Evolutionary conservation across 306 rosid genomes (phyloP), one percentile per base, ranked within the genome.

Genomic region (Corylus avellana): DNA sequence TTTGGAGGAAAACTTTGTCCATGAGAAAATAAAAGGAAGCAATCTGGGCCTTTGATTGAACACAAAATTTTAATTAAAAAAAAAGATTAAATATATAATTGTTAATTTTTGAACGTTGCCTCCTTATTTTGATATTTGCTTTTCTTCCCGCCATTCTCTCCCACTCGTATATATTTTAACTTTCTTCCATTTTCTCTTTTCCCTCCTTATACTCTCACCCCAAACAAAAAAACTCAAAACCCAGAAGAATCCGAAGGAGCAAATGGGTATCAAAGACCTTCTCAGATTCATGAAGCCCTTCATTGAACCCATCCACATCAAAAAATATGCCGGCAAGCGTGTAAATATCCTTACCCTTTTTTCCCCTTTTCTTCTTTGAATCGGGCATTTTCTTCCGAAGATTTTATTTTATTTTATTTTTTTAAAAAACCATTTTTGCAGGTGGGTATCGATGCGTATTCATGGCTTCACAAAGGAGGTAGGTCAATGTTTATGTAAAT

Each of bases 381-480:
- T 75, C 44, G 32, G 18, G 69, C 49, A 32, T 42, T 16, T 70
- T 70, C 50, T 44, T 53, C 4, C 35, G 18, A 72, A 46, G 42
- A 73, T 49, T 14, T 42, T 4, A 37, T 20, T 27, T 75, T 0
- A 1, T 25, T 59, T 22, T 25, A 47, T 4, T 51, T 67, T 39
- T 75, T 64, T 0, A 22, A 22, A 22, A 22, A 35, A 56, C 11
- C 70, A 51, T 51, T 51, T 86, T n/a, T 72, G 63, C 88, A 94
- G 98, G 98, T 94, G 87, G 98, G 97, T 55, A 94, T 94, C 71
- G 98, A 94, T 74, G 98, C 98, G 25, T 94, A 94, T 81, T 92
- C 97, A 70, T 94, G 97, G 98, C 97, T 94, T 74, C 98, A 94
- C 77, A 94, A 91, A 82, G 98, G 98, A 77, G 98, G 98, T 94